Percentiles rank a stretch among this genome's conserved stretches.
Evolutionary conservation across 495 filamentous ascomycete genomes (phyloP).

Genomic region (Coniosporium apollinis): DNA sequence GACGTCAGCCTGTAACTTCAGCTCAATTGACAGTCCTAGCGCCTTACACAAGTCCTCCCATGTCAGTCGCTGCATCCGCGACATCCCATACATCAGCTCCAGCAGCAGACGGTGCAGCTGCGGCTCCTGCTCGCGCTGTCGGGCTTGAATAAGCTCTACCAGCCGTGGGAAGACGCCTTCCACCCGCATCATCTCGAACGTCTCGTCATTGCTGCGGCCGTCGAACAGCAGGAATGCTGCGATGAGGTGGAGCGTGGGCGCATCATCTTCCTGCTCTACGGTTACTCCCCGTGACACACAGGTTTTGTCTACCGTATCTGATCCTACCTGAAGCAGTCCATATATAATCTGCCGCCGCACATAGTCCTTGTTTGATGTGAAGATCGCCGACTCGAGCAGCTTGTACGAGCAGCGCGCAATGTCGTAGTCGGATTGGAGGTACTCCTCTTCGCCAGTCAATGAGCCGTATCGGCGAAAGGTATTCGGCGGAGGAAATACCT

Average conservation of each 20-base stretch:
- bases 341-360: constrained; percentile 88
- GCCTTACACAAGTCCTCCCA: constrained; percentile 56
- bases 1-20: constrained; percentile 6
- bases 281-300: constrained; percentile 5
- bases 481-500: constrained; percentile 25
- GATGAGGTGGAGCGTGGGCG: constrained; percentile 61
- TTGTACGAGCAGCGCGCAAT: constrained; percentile 69
- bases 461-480: constrained; percentile 1
- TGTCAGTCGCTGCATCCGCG: constrained; percentile 68
- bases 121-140: constrained; percentile 41
- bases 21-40: not conserved
- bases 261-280: constrained; percentile 50
- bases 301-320: too few species aligned
- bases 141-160: constrained; percentile 59
- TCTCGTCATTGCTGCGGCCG: constrained; percentile 58
- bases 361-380: constrained; percentile 59
- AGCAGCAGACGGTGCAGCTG: constrained; percentile 66
- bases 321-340: constrained; percentile 66
- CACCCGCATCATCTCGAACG: constrained; percentile 71
- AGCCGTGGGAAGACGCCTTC: constrained; percentile 73
- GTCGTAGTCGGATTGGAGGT: constrained; percentile 70
- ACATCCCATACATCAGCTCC: constrained; percentile 94
- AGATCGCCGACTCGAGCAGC: constrained; percentile 61
- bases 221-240: constrained; percentile 82
- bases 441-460: constrained; percentile 39